Base-by-base conservation (phyloP, 2,329 filamentous ascomycete genomes). In the Sarocladiaceae sp. region DNA sequence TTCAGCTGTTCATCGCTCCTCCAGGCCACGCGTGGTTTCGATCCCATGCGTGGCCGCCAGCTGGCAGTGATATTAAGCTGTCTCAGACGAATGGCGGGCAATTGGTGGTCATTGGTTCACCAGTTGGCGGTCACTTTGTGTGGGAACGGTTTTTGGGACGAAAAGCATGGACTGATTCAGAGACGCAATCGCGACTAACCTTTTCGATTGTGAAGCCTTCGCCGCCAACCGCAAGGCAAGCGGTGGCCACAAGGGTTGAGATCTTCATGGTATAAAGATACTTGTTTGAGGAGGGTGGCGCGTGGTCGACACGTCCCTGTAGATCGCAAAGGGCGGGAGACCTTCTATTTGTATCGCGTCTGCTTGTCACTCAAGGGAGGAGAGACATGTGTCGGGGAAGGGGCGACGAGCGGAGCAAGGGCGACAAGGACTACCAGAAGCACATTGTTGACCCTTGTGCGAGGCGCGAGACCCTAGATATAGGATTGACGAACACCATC, bases 261-360 rank as follows among this genome's bases (percentile, higher is more conserved):
- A 57, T 53, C 61, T 62, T 66, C 63, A 66, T 67, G 48, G 27
- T 55, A 4, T 43, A 41, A 41, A 19, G n/a, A 41, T 41, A 41
- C 23, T 41, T 41, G 34, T 15, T 9, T 29, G 13, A 13, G 9
- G 13, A 29, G n/a, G n/a, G n/a, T n/a, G n/a, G n/a, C n/a, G n/a
- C n/a, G n/a, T 29, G 19, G 11, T 39, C n/a, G 34, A 16, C 19
- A 24, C 11, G 34, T 5, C 23, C 23, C 16, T 15, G 7, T 6
- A 15, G 31, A 6, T 39, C 26, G 20, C 20, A 26, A 19, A 35
- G 34, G 11, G 18, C 10, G 13, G 34, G 15, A 21, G 23, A 15
- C 37, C 37, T 27, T 41, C 6, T 18, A 18, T 9, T 29, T 16
- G 10, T 3, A n/a, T n/a, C n/a, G n/a, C n/a, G 4, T 29, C 23